Evolutionary conservation across 1,284 basidiomycete species (phyloP), one percentile per base, ranked within the genome.

Genomic region (Xerocomus subilludens): DNA sequence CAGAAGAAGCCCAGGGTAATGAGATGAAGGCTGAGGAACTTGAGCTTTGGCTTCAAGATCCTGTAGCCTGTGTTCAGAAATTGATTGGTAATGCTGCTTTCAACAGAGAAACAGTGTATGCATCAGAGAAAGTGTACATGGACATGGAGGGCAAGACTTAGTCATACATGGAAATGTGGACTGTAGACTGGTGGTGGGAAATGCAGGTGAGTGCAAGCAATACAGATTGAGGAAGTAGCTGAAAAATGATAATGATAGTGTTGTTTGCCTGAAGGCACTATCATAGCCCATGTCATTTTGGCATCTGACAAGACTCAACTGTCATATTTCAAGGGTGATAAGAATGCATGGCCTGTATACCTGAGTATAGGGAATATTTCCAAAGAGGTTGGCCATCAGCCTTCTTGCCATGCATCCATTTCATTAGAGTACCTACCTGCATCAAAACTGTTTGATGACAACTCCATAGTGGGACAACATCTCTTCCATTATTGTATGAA

Each of bases 71-170:
- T 51, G 76, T 85, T 16, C 38, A 69, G 9, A 82, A 86, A 59
- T 69, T 86, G 2, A 79, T 86, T 14, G 77, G 82, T 1, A 85
- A 85, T 70, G 81, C 84, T 0, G 58, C 71, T 13, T 84, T 84
- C 55, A 32, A 70, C 3, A 74, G 79, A 0, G 8, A 72, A 8
- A 79, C 84, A 59, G 45, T 67, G 23, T 85, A 83, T 56, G 71
- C 76, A 47, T 82, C 82, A 1, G 76, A 81, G n/a, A 64, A 70
- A 69, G 27, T 70, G 8, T 76, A 58, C 8, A 25, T 8, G 0
- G 62, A 64, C 23, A 32, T 7, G 8, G 23, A 13, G 7, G n/a
- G 23, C 33, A 30, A 59, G 38, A 38, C 38, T 13, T 5, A 23
- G 6, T 8, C 9, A 5, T 74, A 71, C 18, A 36, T 74, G 18